Evolutionary conservation across 192 early-diverging fungal species (phyloP).

Genomic region (Dissophora globulifera): DNA sequence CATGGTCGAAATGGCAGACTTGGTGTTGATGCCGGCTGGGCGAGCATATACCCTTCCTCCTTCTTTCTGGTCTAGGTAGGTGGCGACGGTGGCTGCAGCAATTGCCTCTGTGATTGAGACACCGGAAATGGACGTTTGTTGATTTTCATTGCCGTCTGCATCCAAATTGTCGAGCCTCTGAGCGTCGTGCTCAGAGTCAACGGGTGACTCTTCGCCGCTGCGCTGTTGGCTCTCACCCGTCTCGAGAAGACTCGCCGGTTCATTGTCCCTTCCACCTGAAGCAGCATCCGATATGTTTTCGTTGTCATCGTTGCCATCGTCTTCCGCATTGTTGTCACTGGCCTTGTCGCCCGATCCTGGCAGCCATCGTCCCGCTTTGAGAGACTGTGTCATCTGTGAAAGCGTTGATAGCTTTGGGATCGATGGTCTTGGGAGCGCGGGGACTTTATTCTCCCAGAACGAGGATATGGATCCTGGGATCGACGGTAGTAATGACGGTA

Average conservation of each 20-base stretch:
- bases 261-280: too few species aligned
- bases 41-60: not conserved
- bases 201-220: not conserved
- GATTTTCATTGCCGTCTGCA: not conserved
- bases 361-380: slow-evolving; percentile 38
- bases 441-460: slow-evolving; percentile 42
- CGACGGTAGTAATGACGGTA: slow-evolving; percentile 33
- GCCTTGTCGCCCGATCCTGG: not conserved
- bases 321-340: not conserved
- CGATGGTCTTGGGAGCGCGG: slow-evolving; percentile 21
- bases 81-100: slow-evolving; percentile 31
- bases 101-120: slow-evolving; percentile 20
- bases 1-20: too few species aligned
- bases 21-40: slow-evolving; percentile 2
- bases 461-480: slow-evolving; percentile 29
- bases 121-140: not conserved
- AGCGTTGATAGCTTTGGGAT: slow-evolving; percentile 27
- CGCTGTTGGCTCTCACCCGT: too few species aligned
- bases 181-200: not conserved
- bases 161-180: not conserved
- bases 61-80: slow-evolving; percentile 26
- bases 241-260: too few species aligned
- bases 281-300: not conserved
- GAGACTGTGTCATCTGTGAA: slow-evolving; percentile 42
- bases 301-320: not conserved